phyloP scores from a whole-genome alignment of 805 yeast genomes.

The Kuraishia molischiana region DNA sequence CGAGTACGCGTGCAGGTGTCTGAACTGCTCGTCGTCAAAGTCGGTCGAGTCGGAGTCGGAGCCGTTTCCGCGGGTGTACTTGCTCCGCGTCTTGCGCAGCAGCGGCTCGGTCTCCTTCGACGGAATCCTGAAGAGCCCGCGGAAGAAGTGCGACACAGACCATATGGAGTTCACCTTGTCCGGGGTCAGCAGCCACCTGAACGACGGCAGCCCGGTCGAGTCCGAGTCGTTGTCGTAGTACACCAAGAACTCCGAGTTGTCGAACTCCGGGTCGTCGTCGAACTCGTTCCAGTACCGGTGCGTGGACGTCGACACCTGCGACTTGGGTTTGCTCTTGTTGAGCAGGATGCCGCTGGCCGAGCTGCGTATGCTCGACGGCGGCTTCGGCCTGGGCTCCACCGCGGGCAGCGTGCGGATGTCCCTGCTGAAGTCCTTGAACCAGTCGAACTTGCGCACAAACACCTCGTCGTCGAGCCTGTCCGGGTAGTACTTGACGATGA shows the following conservation, averaged over 20 bases:
- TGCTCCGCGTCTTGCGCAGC: background rate
- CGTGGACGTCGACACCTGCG: slow-evolving; percentile 5
- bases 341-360: slow-evolving; percentile 16
- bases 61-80: background rate
- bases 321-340: slow-evolving; percentile 13
- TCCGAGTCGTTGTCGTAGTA: background rate
- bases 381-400: slow-evolving; percentile 1
- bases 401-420: slow-evolving; percentile 38
- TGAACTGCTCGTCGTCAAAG: background rate
- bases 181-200: slow-evolving; percentile 1
- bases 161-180: slow-evolving; percentile 1
- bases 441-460: slow-evolving; percentile 17
- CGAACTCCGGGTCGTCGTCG: slow-evolving; percentile 47
- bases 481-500: slow-evolving; percentile 14
- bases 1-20: background rate
- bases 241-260: background rate
- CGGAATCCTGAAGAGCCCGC: background rate
- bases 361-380: slow-evolving; percentile 1
- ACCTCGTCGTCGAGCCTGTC: slow-evolving; percentile 10
- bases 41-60: background rate
- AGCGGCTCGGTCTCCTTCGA: background rate
- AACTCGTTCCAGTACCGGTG: slow-evolving; percentile 59
- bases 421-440: slow-evolving; percentile 17
- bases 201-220: background rate
- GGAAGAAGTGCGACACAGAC: background rate